Conservation (phyloP, 2,329 filamentous ascomycete genomes). For the Fusarium globosum region DNA sequence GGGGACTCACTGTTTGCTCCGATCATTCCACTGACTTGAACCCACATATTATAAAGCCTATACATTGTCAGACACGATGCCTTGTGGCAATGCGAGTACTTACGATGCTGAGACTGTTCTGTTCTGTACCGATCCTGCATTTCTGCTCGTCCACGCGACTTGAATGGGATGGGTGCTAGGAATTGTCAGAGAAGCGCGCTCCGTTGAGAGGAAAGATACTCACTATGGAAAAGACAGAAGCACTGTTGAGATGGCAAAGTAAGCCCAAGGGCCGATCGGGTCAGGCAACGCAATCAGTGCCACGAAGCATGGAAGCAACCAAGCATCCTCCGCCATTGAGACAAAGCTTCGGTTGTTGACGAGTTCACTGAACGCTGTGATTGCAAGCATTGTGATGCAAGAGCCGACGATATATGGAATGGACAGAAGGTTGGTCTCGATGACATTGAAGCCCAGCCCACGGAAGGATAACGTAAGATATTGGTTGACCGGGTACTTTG, state of each 20-base stretch:
- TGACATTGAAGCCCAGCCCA: constrained; percentile 60
- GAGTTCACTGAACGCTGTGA: constrained; percentile 59
- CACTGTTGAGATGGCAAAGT: not conserved
- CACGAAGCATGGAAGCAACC: constrained; percentile 65
- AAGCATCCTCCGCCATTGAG: constrained; percentile 59
- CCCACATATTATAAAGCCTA: constrained; percentile 62
- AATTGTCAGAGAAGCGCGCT: not conserved
- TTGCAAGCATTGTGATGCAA: constrained; percentile 55
- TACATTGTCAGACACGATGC: not conserved
- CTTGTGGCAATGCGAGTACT: no score
- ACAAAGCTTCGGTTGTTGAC: constrained; percentile 62
- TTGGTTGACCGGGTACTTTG: constrained; percentile 56
- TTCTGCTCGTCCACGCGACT: not conserved
- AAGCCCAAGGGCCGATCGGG: not conserved
- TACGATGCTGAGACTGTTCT: constrained; percentile 60
- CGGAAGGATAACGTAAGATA: constrained; percentile 65
- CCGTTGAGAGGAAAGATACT: not conserved
- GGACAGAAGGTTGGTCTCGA: constrained; percentile 65
- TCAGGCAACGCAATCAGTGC: constrained; percentile 56
- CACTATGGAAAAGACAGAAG: not conserved
- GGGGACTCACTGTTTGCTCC: constrained; percentile 45
- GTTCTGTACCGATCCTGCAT: constrained; percentile 52
- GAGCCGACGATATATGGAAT: constrained; percentile 61
- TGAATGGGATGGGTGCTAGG: not conserved
- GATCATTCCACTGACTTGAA: constrained; percentile 54